Conservation (phyloP, 148 eudicot species). For the Fallopia convolvulus region DNA sequence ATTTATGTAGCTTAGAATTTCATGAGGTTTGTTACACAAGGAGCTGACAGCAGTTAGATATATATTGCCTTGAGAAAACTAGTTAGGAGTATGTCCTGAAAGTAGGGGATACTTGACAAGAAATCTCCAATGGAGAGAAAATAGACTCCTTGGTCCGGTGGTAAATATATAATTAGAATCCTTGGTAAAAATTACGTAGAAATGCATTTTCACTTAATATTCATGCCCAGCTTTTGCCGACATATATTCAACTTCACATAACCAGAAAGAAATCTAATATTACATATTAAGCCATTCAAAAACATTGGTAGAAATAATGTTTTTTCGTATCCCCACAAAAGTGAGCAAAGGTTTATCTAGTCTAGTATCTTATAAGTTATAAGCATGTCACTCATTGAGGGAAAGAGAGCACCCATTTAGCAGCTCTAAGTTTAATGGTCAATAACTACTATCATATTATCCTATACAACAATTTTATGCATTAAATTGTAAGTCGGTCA, state of each 20-base stretch:
- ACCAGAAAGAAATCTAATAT: background rate
- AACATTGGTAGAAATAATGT: background rate
- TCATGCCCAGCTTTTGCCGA: background rate
- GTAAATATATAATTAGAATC: too few species aligned
- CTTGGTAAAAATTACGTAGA: background rate
- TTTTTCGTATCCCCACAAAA: background rate
- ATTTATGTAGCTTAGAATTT: conserved; percentile 3
- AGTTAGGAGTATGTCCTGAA: background rate
- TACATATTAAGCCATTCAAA: background rate
- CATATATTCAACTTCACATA: background rate
- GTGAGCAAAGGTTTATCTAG: background rate
- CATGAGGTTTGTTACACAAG: background rate
- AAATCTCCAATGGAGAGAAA: background rate
- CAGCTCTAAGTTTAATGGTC: background rate
- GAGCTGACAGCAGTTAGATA: background rate
- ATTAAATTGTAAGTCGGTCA: background rate
- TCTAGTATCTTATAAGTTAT: background rate
- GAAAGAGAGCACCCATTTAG: background rate
- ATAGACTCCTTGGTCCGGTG: background rate
- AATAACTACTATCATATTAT: background rate
- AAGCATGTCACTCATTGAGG: background rate
- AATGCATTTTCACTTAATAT: background rate
- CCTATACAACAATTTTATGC: background rate
- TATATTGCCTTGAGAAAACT: background rate
- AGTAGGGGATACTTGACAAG: background rate